phyloP scores from a whole-genome alignment of 345 rosid genomes.

The Stellera chamaejasme region DNA sequence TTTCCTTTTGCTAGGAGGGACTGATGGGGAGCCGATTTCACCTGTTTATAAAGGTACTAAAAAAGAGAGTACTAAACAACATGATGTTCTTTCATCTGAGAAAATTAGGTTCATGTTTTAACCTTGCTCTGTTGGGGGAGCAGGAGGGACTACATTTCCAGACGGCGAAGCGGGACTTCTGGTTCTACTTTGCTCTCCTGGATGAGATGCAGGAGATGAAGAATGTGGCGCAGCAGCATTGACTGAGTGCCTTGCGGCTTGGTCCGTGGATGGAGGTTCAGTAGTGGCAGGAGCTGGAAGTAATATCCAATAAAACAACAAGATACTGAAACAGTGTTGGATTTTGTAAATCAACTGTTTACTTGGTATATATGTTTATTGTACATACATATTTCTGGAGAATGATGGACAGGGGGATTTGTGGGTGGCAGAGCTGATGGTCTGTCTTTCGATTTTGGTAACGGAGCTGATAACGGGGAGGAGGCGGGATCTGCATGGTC shows the following conservation, averaged over 20 bases:
- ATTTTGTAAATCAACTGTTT: neutral
- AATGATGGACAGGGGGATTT: constrained; percentile 20
- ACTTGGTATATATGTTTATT: neutral
- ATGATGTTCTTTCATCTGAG: neutral
- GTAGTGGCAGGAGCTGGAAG: constrained; percentile 21
- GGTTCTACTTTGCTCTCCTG: constrained; percentile 20
- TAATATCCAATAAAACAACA: neutral
- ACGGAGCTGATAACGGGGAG: constrained; percentile 35
- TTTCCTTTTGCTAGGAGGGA: constrained; percentile 20
- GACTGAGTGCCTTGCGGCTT: constrained; percentile 7
- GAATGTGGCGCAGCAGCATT: constrained; percentile 23
- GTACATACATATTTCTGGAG: constrained; percentile 35
- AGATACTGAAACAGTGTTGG: neutral
- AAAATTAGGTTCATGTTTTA: neutral
- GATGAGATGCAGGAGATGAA: constrained; percentile 18
- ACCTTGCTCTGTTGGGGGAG: constrained; percentile 34
- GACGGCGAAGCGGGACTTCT: constrained; percentile 29
- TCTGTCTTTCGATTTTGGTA: constrained; percentile 28
- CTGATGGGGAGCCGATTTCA: constrained; percentile 25
- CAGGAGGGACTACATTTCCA: constrained; percentile 30
- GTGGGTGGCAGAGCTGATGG: constrained; percentile 51
- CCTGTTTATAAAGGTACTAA: constrained; percentile 22
- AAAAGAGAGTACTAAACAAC: constrained; percentile 11
- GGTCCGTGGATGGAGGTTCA: constrained; percentile 27
- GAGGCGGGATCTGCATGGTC: constrained; percentile 26